Base-by-base conservation (phyloP, 176 grass and related monocot genomes). In the Poa pratensis region DNA sequence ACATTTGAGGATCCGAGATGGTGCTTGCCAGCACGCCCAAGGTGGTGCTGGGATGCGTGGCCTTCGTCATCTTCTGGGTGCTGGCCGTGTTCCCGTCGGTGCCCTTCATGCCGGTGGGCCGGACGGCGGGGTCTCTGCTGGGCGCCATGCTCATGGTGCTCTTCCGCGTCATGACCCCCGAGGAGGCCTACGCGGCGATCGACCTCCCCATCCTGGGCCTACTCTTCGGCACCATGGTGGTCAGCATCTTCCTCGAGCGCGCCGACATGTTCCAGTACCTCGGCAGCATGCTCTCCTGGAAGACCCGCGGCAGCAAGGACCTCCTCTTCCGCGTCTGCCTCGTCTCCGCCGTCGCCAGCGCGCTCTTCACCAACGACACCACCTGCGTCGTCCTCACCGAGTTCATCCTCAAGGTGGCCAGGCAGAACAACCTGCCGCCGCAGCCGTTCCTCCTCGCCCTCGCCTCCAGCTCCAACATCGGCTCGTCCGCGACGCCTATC, bases 331-430 rank as follows among this genome's bases (percentile, higher is more conserved):
- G 97, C 39, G 87, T 99, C 55, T 99, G 97, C 81, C 27, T 99
- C 39, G 82, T 99, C 49, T 99, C 97, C 50, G 91, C 94, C 22
- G 72, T 99, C 40, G 92, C 97, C 75, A 94, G 92, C 62, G 91
- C 97, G 34, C 85, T 99, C 75, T 99, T 99, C 82, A 99, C 97
- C 76, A 99, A 99, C 65, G 97, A 99, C 86, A 99, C 97, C 77
- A 90, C 92, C 83, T 99, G 97, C 55, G 97, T 99, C 43, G 97
- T 99, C 13, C 94, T 99, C 84, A 99, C 97, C 23, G 97, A 99
- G 78, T 99, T 96, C 78, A 94, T 99, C 80, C 92, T 99, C 63
- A 99, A 99, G 78, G 79, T 99, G 7, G 97, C 97, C 11, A 39
- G 94, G 1, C 97, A 99, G 88, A 96, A 99, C 83, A 92, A 92